phyloP scores from a whole-genome alignment of 2,329 filamentous ascomycete genomes.

The Ceratocystis smalleyi region DNA sequence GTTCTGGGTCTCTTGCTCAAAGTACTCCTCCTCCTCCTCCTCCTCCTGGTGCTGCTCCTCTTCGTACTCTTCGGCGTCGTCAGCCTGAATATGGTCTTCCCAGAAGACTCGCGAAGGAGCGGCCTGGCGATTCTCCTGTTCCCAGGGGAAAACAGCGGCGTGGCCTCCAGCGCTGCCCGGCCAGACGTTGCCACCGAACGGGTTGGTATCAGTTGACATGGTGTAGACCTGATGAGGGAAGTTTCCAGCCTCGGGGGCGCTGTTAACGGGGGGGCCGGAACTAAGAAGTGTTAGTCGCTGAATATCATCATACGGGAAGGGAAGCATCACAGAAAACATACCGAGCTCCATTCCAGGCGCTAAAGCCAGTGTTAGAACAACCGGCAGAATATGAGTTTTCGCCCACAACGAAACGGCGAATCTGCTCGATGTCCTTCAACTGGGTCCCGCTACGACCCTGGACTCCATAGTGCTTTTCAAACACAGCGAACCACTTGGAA shows the following conservation, averaged over 20 bases:
- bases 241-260: conserved; percentile 61
- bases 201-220: conserved; percentile 44
- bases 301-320: background rate
- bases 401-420: conserved; percentile 41
- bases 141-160: conserved; percentile 16
- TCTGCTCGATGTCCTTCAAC: conserved; percentile 20
- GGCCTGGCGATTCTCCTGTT: conserved; percentile 13
- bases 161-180: conserved; percentile 10
- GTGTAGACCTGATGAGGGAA: conserved; percentile 65
- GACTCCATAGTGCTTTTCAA: conserved; percentile 65
- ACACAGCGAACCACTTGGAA: conserved; percentile 84
- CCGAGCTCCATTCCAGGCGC: conserved; percentile 18
- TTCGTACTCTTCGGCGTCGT: background rate
- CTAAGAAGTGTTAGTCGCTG: background rate
- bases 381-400: conserved; percentile 26
- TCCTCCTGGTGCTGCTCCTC: conserved; percentile 8
- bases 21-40: background rate
- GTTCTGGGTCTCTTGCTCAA: background rate
- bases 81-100: conserved; percentile 12
- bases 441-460: conserved; percentile 19
- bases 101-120: conserved; percentile 15
- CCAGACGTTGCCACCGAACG: background rate
- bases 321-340: background rate
- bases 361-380: conserved; percentile 13
- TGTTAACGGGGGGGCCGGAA: conserved; percentile 15